Percentiles rank a stretch among this genome's conserved stretches.
phyloP scores from a whole-genome alignment of 371 early-diverging fungal genomes.

The Basidiobolus heterosporus region DNA sequence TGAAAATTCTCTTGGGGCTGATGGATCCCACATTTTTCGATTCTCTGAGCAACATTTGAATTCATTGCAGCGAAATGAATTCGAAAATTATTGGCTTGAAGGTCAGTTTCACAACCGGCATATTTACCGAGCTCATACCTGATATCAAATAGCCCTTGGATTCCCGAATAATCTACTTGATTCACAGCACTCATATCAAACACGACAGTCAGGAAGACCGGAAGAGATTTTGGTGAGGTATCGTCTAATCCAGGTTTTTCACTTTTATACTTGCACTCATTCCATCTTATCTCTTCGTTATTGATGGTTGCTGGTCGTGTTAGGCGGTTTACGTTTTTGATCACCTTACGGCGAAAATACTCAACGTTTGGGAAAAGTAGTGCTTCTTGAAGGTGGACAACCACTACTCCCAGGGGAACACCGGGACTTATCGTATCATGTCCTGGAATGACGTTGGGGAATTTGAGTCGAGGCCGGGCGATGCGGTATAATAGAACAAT shows the following conservation, averaged over 20 bases:
- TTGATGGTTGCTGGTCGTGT: slow-evolving; percentile 6
- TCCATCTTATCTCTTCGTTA: no score
- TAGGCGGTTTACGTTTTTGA: slow-evolving; percentile 6
- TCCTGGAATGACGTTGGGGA: not conserved
- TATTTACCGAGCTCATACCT: slow-evolving; percentile 27
- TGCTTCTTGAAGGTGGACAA: slow-evolving; percentile 39
- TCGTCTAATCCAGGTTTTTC: no score
- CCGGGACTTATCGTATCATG: no score
- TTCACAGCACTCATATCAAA: slow-evolving; percentile 66
- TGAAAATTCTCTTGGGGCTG: no score
- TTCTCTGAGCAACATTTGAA: slow-evolving; percentile 5
- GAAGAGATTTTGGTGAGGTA: not conserved
- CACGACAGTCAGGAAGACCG: slow-evolving; percentile 39
- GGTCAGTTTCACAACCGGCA: slow-evolving; percentile 13
- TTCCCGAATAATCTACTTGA: slow-evolving; percentile 59
- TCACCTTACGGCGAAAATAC: slow-evolving; percentile 23
- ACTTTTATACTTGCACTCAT: no score
- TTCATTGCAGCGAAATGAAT: slow-evolving; percentile 17
- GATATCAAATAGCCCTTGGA: slow-evolving; percentile 48
- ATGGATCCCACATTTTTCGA: no score
- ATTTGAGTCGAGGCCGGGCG: slow-evolving; percentile 30
- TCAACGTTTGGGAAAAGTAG: slow-evolving; percentile 49
- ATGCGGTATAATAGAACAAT: slow-evolving; percentile 29
- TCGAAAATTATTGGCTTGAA: slow-evolving; percentile 8
- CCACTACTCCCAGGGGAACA: slow-evolving; percentile 29